These are phyloP conservation scores for Umbilicus rupestris DNA, from an alignment of 164 flowering plant genomes.

Conservation along the genomic window DNA sequence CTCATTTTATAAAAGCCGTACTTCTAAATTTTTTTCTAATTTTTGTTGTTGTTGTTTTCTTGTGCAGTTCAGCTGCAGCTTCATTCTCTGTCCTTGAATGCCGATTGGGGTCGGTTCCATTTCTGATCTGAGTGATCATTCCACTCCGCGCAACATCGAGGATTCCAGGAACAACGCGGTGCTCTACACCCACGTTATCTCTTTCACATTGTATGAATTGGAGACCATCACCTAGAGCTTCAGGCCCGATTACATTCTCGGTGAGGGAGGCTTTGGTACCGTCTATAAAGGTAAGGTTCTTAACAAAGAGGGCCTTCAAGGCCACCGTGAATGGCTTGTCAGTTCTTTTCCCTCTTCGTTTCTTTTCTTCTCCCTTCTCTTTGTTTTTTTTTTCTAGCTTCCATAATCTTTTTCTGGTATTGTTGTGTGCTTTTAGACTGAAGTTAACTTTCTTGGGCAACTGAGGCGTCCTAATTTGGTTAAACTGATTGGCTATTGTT, in stretches of 20 bases:
- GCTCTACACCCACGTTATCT: conserved; percentile 69
- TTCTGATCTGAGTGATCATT: conserved; percentile 83
- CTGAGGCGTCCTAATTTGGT: conserved; percentile 94
- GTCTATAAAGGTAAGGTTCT: conserved; percentile 98
- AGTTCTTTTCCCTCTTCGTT: conserved; percentile 7
- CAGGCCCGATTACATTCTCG: conserved; percentile 85
- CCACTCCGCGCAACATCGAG: conserved; percentile 47
- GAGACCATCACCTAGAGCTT: conserved; percentile 98
- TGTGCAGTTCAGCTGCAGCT: conserved; percentile 56
- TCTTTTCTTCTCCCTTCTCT: conserved; percentile 1
- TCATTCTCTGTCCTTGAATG: conserved; percentile 27
- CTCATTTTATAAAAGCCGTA: no score
- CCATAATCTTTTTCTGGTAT: neutral
- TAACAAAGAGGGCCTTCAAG: conserved; percentile 96
- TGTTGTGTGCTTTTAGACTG: conserved; percentile 44
- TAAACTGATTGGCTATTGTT: conserved; percentile 93
- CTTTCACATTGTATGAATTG: conserved; percentile 79
- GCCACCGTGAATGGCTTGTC: conserved; percentile 97
- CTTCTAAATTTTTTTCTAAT: no score
- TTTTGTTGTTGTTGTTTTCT: neutral
- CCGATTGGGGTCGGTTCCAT: conserved; percentile 40
- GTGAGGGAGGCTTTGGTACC: conserved; percentile 96
- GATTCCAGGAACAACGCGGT: conserved; percentile 59
- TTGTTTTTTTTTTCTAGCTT: neutral
- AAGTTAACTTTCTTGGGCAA: conserved; percentile 95